Conservation (phyloP, 2,329 filamentous ascomycete species). For the Aspergillus hiratsukae region DNA sequence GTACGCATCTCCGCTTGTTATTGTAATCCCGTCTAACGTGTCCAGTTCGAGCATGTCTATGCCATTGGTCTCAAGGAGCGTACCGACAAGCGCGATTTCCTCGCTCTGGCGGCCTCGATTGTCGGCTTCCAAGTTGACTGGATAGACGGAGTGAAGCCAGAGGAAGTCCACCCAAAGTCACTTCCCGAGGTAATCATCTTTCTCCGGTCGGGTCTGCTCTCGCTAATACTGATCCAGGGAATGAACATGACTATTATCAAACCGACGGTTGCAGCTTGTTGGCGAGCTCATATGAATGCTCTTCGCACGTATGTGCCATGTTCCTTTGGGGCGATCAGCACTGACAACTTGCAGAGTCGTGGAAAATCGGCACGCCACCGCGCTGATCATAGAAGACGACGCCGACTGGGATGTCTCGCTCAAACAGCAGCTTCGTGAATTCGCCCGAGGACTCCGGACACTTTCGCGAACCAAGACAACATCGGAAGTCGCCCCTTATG, state of each 20-base stretch:
- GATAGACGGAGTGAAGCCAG: slow-evolving; percentile 41
- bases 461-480: slow-evolving; percentile 25
- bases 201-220: neutral
- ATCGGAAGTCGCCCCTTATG: slow-evolving; percentile 25
- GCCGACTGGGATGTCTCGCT: slow-evolving; percentile 55
- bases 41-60: slow-evolving; percentile 44
- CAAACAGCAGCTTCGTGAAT: slow-evolving; percentile 44
- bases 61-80: slow-evolving; percentile 46
- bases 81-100: slow-evolving; percentile 48
- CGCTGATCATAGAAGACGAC: slow-evolving; percentile 55
- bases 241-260: slow-evolving; percentile 11
- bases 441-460: slow-evolving; percentile 27
- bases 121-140: slow-evolving; percentile 44
- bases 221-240: slow-evolving; percentile 10
- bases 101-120: slow-evolving; percentile 41
- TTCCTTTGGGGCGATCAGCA: neutral
- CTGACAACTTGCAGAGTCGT: slow-evolving; percentile 34
- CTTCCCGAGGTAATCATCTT: slow-evolving; percentile 29
- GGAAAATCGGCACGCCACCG: slow-evolving; percentile 43
- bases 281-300: slow-evolving; percentile 40
- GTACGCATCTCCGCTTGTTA: slow-evolving; percentile 8
- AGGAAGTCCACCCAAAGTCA: slow-evolving; percentile 40
- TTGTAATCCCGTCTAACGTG: neutral
- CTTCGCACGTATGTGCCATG: slow-evolving; percentile 22
- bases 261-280: slow-evolving; percentile 37